These are phyloP conservation scores for Sarocladiaceae sp. DNA, from an alignment of 2,329 filamentous ascomycete species.

Conservation along the genomic window DNA sequence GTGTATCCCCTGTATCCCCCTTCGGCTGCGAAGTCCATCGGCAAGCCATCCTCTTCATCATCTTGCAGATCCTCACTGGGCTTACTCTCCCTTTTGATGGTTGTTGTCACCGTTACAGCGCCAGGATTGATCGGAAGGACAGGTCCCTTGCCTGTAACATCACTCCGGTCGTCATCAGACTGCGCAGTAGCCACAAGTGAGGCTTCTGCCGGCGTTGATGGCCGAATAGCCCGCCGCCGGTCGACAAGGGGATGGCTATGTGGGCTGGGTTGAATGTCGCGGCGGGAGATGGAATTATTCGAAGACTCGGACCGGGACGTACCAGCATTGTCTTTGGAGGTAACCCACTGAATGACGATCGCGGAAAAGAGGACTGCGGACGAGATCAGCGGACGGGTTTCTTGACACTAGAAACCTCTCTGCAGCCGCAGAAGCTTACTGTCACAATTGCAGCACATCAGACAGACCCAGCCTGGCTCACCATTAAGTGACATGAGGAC, in stretches of 20 bases:
- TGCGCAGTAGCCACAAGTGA: background rate
- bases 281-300: background rate
- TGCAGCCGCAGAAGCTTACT: slow-evolving; percentile 34
- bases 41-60: slow-evolving; percentile 8
- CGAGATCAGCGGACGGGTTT: background rate
- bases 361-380: slow-evolving; percentile 51
- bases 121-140: background rate
- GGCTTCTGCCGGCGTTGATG: background rate
- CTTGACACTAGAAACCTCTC: no score
- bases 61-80: slow-evolving; percentile 15
- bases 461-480: slow-evolving; percentile 58
- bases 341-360: slow-evolving; percentile 57
- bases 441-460: slow-evolving; percentile 60
- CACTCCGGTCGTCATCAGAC: background rate
- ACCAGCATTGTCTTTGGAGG: slow-evolving; percentile 37
- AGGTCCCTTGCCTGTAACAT: background rate
- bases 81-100: slow-evolving; percentile 28
- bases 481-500: slow-evolving; percentile 52
- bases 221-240: slow-evolving; percentile 13
- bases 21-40: background rate
- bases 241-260: slow-evolving; percentile 3
- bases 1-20: background rate
- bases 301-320: slow-evolving; percentile 15
- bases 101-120: slow-evolving; percentile 29
- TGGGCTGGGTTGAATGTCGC: slow-evolving; percentile 1